Percentiles rank a stretch among this genome's conserved stretches.
These are phyloP conservation scores for Pugionium dolabratum DNA, from an alignment of 345 rosid species.

Conservation along the genomic window DNA sequence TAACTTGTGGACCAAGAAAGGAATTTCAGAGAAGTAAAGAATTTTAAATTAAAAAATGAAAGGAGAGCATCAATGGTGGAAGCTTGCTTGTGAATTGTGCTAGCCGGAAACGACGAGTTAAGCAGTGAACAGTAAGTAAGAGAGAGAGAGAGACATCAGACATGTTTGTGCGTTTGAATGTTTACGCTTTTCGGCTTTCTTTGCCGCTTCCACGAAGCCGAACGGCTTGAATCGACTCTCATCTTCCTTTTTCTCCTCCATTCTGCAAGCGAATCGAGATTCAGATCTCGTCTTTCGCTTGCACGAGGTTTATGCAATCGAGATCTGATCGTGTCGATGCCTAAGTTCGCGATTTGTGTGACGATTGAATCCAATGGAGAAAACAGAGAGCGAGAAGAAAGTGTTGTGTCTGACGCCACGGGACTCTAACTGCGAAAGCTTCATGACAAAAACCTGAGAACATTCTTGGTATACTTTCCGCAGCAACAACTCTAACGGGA, in stretches of 20 bases:
- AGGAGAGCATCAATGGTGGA: too few relatives aligned
- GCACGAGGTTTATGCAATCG: slow-evolving; percentile 1
- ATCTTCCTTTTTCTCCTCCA: slow-evolving; percentile 2
- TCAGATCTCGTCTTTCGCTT: slow-evolving; percentile 40
- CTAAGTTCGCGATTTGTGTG: background rate
- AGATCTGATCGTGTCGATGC: slow-evolving; percentile 34
- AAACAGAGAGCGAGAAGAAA: slow-evolving; percentile 62
- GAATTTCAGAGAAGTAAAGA: background rate
- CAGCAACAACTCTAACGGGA: slow-evolving; percentile 91
- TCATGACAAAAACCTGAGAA: too few relatives aligned
- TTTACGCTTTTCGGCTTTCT: slow-evolving; percentile 17
- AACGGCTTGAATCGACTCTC: slow-evolving; percentile 24
- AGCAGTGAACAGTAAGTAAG: slow-evolving; percentile 4
- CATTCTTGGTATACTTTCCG: too few relatives aligned
- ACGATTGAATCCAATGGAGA: slow-evolving; percentile 17
- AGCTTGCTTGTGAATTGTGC: too few relatives aligned
- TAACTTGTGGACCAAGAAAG: slow-evolving; percentile 1
- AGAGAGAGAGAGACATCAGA: slow-evolving; percentile 26
- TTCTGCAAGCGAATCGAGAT: slow-evolving; percentile 28
- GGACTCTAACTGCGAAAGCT: too few relatives aligned
- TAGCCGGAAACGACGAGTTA: slow-evolving; percentile 26
- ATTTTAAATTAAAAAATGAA: too few relatives aligned
- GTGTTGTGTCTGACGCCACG: slow-evolving; percentile 72
- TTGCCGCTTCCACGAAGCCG: slow-evolving; percentile 16
- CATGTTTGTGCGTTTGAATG: background rate